Conservation (phyloP, 306 rosid species). For the Vigna hirtella region DNA sequence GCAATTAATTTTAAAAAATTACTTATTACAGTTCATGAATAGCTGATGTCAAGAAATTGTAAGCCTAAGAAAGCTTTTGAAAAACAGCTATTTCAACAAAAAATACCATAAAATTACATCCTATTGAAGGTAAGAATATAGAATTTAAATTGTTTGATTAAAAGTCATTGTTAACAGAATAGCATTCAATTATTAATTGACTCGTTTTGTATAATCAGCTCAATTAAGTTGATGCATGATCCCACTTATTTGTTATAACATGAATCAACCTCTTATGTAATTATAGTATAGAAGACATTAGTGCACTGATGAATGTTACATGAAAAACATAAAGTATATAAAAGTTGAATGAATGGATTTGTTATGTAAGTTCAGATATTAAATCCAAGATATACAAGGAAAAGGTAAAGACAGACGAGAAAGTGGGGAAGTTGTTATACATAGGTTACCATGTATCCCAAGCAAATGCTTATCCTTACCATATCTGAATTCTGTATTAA, state of each 20-base stretch:
- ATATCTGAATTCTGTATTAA: constrained; percentile 2
- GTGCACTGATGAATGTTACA: neutral
- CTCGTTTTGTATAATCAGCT: neutral
- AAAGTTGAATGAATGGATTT: neutral
- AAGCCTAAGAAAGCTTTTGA: neutral
- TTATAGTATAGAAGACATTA: constrained; percentile 5
- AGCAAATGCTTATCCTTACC: neutral
- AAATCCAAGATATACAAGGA: neutral
- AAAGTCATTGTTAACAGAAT: constrained; percentile 2
- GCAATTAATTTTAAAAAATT: neutral
- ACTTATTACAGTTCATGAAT: neutral
- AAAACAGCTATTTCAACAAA: neutral
- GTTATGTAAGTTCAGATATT: neutral
- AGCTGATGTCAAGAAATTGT: neutral
- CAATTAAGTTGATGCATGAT: neutral
- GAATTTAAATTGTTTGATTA: neutral
- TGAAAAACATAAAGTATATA: constrained; percentile 7
- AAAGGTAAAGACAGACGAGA: neutral
- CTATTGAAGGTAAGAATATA: neutral
- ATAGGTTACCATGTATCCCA: neutral
- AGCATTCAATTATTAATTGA: neutral
- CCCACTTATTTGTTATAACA: constrained; percentile 4
- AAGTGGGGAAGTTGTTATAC: neutral
- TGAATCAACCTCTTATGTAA: constrained; percentile 11
- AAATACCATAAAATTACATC: neutral